Evolutionary conservation across 2,329 filamentous ascomycete genomes (phyloP), one percentile per base, ranked within the genome.

Genomic region (Alternaria postmessia): DNA sequence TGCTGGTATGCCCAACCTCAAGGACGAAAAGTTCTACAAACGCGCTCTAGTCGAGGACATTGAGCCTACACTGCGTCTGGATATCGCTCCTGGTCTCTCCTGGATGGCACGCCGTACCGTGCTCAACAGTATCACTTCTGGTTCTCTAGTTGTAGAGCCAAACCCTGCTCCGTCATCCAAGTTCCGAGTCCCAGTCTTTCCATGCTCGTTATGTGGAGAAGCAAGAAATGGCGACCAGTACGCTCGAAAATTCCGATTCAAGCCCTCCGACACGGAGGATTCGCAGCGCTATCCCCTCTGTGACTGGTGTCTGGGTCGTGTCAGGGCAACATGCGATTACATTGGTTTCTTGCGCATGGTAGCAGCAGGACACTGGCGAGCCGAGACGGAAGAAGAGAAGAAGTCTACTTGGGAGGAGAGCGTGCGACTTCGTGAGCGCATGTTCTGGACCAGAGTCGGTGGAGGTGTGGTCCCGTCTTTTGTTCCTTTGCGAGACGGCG

Each of bases 361-460:
- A 59, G 92, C 94, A 68, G 94, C 97, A 70, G 95, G 95, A 3
- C 91, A 97, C 72, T 95, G 95, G 89, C 88, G 92, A 51, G 89
- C 91, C 12, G 91, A 94, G 47, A 91, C 91, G 57, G 87, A 91
- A 39, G 92, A 95, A 51, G 91, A 93, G 34, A 92, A 96, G 79
- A 92, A 91, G 73, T 87, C 88, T 28, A 93, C 93, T 0, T 99
- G 95, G 95, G 94, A 98, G 75, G 95, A 99, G 81, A 93, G 93
- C 58, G 91, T 97, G 11, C 88, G 91, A 30, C 80, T 98, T 48
- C 86, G 95, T 51, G 95, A 99, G 77, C 89, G 94, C 69, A 97
- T 99, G 91, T 99, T 99, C 76, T 99, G 95, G 95, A 88, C 92
- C 51, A 87, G 95, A 56, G 88, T 99, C 53, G 94, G 94, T 26